Evolutionary conservation across 345 rosid genomes (phyloP), one percentile per base, ranked within the genome.

Genomic region (Anastatica hierochuntica): DNA sequence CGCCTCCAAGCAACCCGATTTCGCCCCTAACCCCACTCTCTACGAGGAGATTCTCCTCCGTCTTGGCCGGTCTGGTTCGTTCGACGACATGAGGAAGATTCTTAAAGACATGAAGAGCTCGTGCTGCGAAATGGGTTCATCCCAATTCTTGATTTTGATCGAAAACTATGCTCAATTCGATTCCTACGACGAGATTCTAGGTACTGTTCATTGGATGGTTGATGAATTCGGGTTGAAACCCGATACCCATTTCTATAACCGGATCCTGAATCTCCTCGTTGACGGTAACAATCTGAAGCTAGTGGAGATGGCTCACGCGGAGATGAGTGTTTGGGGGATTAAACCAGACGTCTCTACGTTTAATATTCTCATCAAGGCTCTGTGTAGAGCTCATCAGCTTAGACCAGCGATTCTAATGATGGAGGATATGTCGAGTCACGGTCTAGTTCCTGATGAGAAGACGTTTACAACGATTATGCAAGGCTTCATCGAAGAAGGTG

Each of bases 391-490:
- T 2, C 96, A 84, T 66, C 95, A 84, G 60, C 74, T 87, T 68
- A 78, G 95, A 70, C 81, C 92, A 17, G 90, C 96, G 6, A 48
- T 81, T 38, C 73, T 82, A 69, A 74, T 90, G 89, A 76, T 87
- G 90, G 95, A 87, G 63, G 98, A 87, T 65, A 87, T 90, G 98
- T 58, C 70, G 1, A 69, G 61, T 60, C 73, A 80, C 37, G 83
- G 84, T 55, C 58, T 84, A 34, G 67, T 49, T 2, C 96, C 95
- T 0, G 96, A 87, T 43, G 95, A 90, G 83, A 82, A 76, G 62
- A 82, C 95, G 0, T 87, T 79, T 67, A 87, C 89, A 1, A 90
- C 94, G 1, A 56, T 90, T 46, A 90, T 90, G 87, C 88, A 87
- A 51, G 98, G 96, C 14, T 82, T 65, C 60, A 79, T 87, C 9